phyloP scores from a whole-genome alignment of 169 alveolate genomes.

The Cryptosporidium viatorum region DNA sequence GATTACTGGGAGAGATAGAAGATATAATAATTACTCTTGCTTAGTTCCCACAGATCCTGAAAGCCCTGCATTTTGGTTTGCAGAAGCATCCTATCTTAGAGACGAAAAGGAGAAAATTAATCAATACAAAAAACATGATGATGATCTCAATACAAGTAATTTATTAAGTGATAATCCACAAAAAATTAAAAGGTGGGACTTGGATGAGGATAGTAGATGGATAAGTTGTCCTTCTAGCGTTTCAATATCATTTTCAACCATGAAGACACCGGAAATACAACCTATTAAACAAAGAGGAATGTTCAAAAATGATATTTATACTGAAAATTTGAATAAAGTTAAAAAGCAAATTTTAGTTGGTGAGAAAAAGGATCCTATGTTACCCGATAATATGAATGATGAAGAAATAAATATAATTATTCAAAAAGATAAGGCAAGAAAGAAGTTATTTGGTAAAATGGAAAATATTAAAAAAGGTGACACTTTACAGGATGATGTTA shows the following conservation, averaged over 20 bases:
- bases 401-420: constrained; percentile 20
- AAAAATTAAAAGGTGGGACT: constrained; percentile 37
- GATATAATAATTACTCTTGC: constrained; percentile 52
- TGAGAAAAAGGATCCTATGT: constrained; percentile 42
- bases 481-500: neutral
- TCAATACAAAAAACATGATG: constrained; percentile 27
- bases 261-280: constrained; percentile 61
- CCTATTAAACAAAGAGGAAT: constrained; percentile 35
- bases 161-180: constrained; percentile 7
- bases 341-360: neutral
- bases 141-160: constrained; percentile 16
- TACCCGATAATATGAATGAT: constrained; percentile 42
- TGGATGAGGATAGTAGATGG: constrained; percentile 67
- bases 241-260: constrained; percentile 60
- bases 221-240: constrained; percentile 75
- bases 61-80: constrained; percentile 76
- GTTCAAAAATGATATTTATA: neutral
- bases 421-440: constrained; percentile 21
- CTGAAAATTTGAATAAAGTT: neutral
- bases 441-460: neutral
- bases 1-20: constrained; percentile 42
- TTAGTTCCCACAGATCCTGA: constrained; percentile 68
- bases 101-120: constrained; percentile 30
- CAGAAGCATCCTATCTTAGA: constrained; percentile 66
- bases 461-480: neutral